Evolutionary conservation across 2,329 filamentous ascomycete genomes (phyloP).

Genomic region (Fusarium circinatum): DNA sequence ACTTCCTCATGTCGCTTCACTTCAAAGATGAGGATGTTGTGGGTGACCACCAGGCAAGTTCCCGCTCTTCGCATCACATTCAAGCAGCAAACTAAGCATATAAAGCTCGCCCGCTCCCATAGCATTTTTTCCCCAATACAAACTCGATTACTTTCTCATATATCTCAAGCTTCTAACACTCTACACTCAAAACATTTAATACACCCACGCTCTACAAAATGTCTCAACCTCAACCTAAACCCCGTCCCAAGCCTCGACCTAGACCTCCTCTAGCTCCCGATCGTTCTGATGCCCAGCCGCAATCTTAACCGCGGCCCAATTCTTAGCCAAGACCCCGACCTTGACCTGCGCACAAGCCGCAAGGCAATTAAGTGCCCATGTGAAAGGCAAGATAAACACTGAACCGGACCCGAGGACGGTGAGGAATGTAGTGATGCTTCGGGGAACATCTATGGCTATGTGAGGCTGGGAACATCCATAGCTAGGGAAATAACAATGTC

Average conservation of each 20-base stretch:
- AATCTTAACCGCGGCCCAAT: background rate
- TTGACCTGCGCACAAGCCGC: too few species aligned
- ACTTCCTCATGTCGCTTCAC: too few species aligned
- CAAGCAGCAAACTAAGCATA: background rate
- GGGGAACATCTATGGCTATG: rapidly evolving
- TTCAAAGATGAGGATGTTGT: rapidly evolving
- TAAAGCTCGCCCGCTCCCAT: background rate
- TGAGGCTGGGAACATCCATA: background rate
- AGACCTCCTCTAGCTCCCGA: background rate
- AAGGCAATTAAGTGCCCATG: rapidly evolving
- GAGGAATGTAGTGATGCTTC: rapidly evolving
- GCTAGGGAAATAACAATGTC: background rate
- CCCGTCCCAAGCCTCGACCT: background rate
- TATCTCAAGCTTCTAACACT: rapidly evolving
- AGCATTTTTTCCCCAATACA: too few species aligned
- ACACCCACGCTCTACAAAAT: background rate
- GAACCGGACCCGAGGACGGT: rapidly evolving
- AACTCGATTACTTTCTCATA: rapidly evolving
- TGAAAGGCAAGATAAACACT: rapidly evolving
- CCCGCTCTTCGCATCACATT: too few species aligned
- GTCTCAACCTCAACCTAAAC: background rate
- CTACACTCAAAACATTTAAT: rapidly evolving
- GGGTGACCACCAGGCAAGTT: background rate
- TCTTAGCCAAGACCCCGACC: too few species aligned
- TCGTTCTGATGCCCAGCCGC: background rate